Conservation (phyloP, 805 yeast genomes). For the Naumovozyma castellii region DNA sequence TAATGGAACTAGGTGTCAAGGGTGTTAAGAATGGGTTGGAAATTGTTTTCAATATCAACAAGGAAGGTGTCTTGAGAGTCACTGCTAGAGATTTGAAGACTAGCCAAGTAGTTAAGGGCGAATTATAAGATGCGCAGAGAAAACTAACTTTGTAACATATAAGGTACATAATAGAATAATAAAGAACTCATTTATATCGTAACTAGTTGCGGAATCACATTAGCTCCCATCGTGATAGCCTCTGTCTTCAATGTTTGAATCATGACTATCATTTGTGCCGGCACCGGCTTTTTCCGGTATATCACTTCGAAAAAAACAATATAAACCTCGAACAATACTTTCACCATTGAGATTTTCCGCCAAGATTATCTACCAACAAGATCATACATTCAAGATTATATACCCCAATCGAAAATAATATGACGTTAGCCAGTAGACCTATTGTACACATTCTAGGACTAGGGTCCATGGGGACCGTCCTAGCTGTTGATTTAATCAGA, state of each 20-base stretch:
- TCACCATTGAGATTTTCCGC: background rate
- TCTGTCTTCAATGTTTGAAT: too few species aligned
- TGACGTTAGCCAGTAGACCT: slow-evolving; percentile 13
- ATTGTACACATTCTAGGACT: slow-evolving; percentile 27
- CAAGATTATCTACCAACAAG: background rate
- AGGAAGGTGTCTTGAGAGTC: slow-evolving; percentile 50
- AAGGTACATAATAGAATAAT: background rate
- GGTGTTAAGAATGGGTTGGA: slow-evolving; percentile 65
- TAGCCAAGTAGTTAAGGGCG: slow-evolving; percentile 50
- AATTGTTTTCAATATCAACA: slow-evolving; percentile 44
- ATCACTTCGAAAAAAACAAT: too few species aligned
- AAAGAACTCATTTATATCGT: background rate
- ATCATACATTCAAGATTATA: background rate
- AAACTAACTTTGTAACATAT: background rate
- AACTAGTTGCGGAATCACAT: background rate
- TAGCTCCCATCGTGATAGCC: too few species aligned
- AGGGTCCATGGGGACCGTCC: slow-evolving; percentile 30
- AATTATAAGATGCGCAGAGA: slow-evolving; percentile 22
- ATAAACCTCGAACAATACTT: too few species aligned
- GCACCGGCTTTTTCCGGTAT: too few species aligned
- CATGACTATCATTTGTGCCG: too few species aligned
- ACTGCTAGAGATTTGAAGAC: slow-evolving; percentile 56
- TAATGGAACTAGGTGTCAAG: slow-evolving; percentile 71
- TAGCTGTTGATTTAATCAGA: slow-evolving; percentile 22
- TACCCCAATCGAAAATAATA: too few species aligned